phyloP scores from a whole-genome alignment of 768 basidiomycete genomes.

The Phaeotremella skinneri region DNA sequence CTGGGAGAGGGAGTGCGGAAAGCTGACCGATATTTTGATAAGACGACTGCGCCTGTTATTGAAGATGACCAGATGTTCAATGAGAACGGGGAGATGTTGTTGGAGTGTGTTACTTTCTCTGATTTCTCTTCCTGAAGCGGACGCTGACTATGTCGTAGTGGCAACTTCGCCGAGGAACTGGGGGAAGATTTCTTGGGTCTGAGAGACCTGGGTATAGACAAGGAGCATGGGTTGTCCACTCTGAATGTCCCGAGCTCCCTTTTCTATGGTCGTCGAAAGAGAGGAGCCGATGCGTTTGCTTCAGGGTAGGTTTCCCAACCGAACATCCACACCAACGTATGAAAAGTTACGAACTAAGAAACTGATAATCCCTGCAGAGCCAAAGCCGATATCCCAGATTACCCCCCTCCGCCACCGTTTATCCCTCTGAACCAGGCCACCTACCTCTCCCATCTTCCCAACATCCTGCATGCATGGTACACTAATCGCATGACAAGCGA shows the following conservation, averaged over 20 bases:
- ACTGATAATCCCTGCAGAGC: slow-evolving; percentile 9
- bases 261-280: slow-evolving; percentile 53
- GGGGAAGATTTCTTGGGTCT: slow-evolving; percentile 93
- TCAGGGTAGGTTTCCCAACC: slow-evolving; percentile 32
- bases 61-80: slow-evolving; percentile 68
- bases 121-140: background rate
- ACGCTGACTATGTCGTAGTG: slow-evolving; percentile 54
- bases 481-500: slow-evolving; percentile 33
- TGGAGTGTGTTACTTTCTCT: slow-evolving; percentile 58
- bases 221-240: slow-evolving; percentile 74
- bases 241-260: slow-evolving; percentile 69
- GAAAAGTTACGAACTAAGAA: background rate
- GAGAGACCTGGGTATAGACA: slow-evolving; percentile 79
- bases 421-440: slow-evolving; percentile 65
- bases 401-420: slow-evolving; percentile 79
- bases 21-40: slow-evolving; percentile 26
- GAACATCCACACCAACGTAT: background rate
- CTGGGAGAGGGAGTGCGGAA: slow-evolving; percentile 20
- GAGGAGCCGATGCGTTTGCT: slow-evolving; percentile 17
- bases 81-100: slow-evolving; percentile 65
- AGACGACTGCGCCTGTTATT: slow-evolving; percentile 58
- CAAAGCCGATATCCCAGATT: slow-evolving; percentile 58
- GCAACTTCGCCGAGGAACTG: slow-evolving; percentile 79
- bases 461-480: slow-evolving; percentile 75
- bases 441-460: slow-evolving; percentile 72